A percentile compares a stretch with the other conserved stretches of the same genome.
Evolutionary conservation across 306 rosid genomes (phyloP).

Genomic region (Alnus glutinosa): DNA sequence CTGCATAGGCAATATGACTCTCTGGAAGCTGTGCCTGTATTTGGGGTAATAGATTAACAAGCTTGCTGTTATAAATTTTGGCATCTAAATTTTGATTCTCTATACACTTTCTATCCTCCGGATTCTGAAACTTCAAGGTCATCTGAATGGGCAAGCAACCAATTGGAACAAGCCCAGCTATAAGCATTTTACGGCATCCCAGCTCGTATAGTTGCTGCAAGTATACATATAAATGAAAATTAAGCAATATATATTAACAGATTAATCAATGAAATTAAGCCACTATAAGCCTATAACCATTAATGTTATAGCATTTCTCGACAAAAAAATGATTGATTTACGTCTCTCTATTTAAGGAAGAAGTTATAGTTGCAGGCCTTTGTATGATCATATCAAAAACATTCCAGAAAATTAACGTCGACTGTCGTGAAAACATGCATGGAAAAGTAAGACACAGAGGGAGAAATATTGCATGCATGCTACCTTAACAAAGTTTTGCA

Average conservation of each 20-base stretch:
- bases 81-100: conserved; percentile 38
- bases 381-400: no score
- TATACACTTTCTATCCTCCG: conserved; percentile 7
- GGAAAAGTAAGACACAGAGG: no score
- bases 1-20: conserved; percentile 31
- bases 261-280: no score
- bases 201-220: conserved; percentile 35
- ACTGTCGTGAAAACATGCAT: no score
- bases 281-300: no score
- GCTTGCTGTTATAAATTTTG: conserved; percentile 35
- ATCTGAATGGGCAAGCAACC: conserved; percentile 53
- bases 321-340: no score
- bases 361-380: no score
- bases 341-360: no score
- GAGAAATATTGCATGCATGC: background rate
- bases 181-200: conserved; percentile 37
- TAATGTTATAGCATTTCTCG: no score
- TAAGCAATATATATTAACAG: no score
- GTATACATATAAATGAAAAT: no score
- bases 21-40: conserved; percentile 28
- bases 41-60: conserved; percentile 18
- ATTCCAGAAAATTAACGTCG: no score
- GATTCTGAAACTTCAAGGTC: conserved; percentile 3
- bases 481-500: conserved; percentile 49
- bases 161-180: conserved; percentile 44